Evolutionary conservation across 345 rosid species (phyloP), one percentile per base, ranked within the genome.

Genomic region (Nephelium lappaceum): DNA sequence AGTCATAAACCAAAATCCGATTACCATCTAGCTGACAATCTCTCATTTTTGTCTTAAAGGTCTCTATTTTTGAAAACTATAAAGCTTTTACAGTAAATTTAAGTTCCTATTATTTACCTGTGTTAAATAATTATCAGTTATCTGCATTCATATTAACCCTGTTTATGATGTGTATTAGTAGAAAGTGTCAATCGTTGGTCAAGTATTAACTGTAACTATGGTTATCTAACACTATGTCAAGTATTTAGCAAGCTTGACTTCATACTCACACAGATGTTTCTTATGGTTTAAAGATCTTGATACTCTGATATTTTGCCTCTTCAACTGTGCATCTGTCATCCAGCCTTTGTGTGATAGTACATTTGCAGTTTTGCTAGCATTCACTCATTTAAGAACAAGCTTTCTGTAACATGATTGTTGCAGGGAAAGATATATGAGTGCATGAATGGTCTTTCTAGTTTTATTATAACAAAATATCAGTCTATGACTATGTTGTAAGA

Each of bases 41-140:
- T 68, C 65, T 75, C n/a, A n/a, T n/a, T 73, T 77, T 76, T 82
- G 79, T 74, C 74, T 57, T 78, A 19, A 63, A n/a, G 76, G 23
- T n/a, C 68, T 74, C 2, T 47, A 10, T 19, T 42, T 18, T 31
- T 11, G 62, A 27, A 71, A 65, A 57, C 62, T 9, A 5, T n/a
- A n/a, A n/a, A n/a, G n/a, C n/a, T n/a, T n/a, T n/a, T n/a, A n/a
- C n/a, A n/a, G n/a, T n/a, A n/a, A n/a, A n/a, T n/a, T 5, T 19
- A 25, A 14, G 63, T 66, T 79, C 57, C 25, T 42, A 53, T 39
- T 64, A 31, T 53, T 11, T 42, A 53, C 8, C 58, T 27, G 7
- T 24, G 18, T 45, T 23, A 57, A 73, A 74, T 25, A 58, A 43
- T 31, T 41, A 41, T 18, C 69, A 42, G 8, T 16, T 72, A 53